A percentile compares a stretch with the other conserved stretches of the same genome.
Conservation (phyloP, 352 stramenopile genomes). For the Pythium aquatile region DNA sequence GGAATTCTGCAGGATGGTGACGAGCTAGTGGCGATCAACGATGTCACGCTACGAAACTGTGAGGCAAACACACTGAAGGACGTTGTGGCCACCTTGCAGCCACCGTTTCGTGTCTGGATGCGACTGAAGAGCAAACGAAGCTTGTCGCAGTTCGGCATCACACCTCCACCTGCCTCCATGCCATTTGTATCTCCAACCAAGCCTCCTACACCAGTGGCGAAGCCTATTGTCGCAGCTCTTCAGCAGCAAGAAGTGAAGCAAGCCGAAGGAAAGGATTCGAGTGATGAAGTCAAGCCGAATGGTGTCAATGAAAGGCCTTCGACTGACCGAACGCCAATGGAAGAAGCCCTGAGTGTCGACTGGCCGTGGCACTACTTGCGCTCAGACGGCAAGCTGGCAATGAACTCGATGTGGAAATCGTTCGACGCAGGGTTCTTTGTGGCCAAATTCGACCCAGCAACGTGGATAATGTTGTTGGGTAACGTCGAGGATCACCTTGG, state of each 20-base stretch:
- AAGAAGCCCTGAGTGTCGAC: constrained; percentile 42
- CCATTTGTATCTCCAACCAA: not conserved
- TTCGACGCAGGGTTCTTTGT: constrained; percentile 68
- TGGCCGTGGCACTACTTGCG: constrained; percentile 82
- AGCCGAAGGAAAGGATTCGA: not conserved
- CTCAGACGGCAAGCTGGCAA: constrained; percentile 80
- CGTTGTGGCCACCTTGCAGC: constrained; percentile 33
- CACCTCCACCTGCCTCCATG: not conserved
- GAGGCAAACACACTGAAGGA: constrained; percentile 31
- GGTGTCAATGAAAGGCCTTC: not conserved
- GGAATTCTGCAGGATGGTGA: constrained; percentile 61
- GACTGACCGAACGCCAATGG: constrained; percentile 21
- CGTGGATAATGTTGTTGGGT: constrained; percentile 15
- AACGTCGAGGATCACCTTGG: constrained; percentile 24
- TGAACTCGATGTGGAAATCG: constrained; percentile 81
- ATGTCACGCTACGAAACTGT: constrained; percentile 38
- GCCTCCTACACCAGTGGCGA: not conserved
- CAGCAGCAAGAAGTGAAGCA: constrained; percentile 1
- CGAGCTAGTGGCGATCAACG: constrained; percentile 65
- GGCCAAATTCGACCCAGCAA: constrained; percentile 29
- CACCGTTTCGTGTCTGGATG: constrained; percentile 61
- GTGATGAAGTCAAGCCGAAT: constrained; percentile 6
- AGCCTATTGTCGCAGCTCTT: not conserved
- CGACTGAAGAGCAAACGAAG: constrained; percentile 39
- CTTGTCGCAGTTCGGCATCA: constrained; percentile 12